Conservation (phyloP, 352 stramenopile genomes). For the Phytophthora agathidicida region DNA sequence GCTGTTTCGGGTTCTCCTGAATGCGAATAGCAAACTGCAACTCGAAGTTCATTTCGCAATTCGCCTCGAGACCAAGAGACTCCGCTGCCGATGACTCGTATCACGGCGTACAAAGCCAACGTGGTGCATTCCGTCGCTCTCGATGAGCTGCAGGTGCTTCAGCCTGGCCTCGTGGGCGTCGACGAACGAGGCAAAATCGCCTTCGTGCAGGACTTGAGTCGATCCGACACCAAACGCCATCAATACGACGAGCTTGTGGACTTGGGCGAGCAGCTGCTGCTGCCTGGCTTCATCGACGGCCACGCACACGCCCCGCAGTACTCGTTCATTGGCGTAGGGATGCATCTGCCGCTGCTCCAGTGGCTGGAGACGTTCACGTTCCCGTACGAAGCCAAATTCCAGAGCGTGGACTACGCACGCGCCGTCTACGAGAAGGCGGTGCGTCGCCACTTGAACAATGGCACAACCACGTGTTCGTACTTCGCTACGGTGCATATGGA, state of each 20-base stretch:
- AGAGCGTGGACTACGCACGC: constrained; percentile 61
- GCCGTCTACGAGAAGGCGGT: constrained; percentile 92
- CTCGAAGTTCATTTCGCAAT: constrained; percentile 27
- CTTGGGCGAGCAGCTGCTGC: constrained; percentile 77
- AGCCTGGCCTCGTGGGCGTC: constrained; percentile 70
- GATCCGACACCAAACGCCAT: constrained; percentile 1
- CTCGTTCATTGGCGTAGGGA: constrained; percentile 93
- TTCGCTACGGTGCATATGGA: constrained; percentile 94
- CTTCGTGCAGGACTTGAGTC: too few species aligned
- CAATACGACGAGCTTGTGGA: constrained; percentile 68
- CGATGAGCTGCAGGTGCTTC: constrained; percentile 61
- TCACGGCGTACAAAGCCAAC: constrained; percentile 79
- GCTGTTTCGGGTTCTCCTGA: too few species aligned
- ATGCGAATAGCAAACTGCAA: too few species aligned
- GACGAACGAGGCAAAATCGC: too few species aligned
- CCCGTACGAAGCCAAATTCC: constrained; percentile 89
- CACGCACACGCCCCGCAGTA: constrained; percentile 96
- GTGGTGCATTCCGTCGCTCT: constrained; percentile 77
- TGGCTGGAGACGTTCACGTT: constrained; percentile 97
- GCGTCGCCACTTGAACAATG: constrained; percentile 80
- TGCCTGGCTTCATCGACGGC: constrained; percentile 94
- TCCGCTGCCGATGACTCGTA: constrained; percentile 25
- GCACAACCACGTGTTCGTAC: constrained; percentile 95
- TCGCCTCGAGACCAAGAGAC: constrained; percentile 1
- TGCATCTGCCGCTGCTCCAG: constrained; percentile 92